phyloP scores from a whole-genome alignment of 2,329 filamentous ascomycete genomes.

The Neurospora sp. region DNA sequence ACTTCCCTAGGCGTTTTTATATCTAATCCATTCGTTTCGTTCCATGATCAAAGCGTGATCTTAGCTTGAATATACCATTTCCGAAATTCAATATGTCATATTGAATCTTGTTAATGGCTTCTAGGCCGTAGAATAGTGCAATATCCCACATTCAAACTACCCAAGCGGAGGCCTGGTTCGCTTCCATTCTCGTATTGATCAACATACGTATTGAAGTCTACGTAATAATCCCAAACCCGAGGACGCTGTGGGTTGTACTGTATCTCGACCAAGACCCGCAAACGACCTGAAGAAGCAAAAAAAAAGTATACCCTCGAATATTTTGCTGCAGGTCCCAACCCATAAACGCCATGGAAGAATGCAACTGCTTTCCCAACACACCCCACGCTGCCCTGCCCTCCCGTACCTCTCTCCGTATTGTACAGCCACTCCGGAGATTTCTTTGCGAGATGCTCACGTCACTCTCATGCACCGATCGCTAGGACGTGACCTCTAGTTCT shows the following conservation, averaged over 20 bases:
- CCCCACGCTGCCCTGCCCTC: background rate
- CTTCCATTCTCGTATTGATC: background rate
- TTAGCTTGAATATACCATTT: too few species aligned
- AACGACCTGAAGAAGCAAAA: background rate
- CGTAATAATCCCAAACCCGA: background rate
- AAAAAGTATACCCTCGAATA: background rate
- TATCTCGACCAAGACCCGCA: background rate
- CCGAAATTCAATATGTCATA: too few species aligned
- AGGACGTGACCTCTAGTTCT: constrained; percentile 35
- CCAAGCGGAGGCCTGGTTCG: background rate
- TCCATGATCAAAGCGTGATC: too few species aligned
- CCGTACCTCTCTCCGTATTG: background rate
- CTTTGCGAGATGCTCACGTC: constrained; percentile 30
- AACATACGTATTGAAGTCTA: background rate
- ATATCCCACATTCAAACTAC: background rate
- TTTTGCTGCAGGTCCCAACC: constrained; percentile 6
- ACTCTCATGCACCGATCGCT: constrained; percentile 53
- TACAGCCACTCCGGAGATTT: background rate
- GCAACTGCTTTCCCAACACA: constrained; percentile 5
- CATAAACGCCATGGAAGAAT: constrained; percentile 17
- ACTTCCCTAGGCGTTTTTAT: too few species aligned
- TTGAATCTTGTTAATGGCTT: too few species aligned
- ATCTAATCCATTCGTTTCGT: too few species aligned
- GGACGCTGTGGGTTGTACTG: background rate
- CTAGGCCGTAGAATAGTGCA: background rate